Evolutionary conservation across 169 alveolate genomes (phyloP).

Genomic region (Plasmodium gaboni): DNA sequence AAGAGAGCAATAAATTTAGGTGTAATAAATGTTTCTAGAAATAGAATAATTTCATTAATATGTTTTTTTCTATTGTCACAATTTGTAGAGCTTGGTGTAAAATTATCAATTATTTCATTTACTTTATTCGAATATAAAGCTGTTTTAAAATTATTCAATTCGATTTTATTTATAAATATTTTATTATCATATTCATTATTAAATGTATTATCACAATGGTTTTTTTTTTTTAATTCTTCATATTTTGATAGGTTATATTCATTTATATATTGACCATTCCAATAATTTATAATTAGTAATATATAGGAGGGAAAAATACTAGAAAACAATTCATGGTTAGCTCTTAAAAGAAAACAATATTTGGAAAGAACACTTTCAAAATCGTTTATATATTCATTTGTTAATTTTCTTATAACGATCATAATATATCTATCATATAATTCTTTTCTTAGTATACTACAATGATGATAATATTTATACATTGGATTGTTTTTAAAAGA

Average conservation of each 20-base stretch:
- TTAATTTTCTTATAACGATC: slow-evolving; percentile 51
- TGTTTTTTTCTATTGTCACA: slow-evolving; percentile 23
- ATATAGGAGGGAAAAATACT: slow-evolving; percentile 63
- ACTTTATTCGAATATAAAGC: slow-evolving; percentile 36
- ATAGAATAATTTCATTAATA: slow-evolving; percentile 27
- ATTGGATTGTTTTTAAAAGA: slow-evolving; percentile 38
- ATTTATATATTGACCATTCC: slow-evolving; percentile 23
- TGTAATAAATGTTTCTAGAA: slow-evolving; percentile 67
- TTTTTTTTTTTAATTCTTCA: not conserved
- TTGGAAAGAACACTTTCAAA: slow-evolving; percentile 17
- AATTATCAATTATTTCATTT: slow-evolving; percentile 9
- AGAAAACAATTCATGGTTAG: slow-evolving; percentile 54
- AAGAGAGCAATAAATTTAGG: slow-evolving; percentile 75
- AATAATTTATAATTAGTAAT: slow-evolving; percentile 43
- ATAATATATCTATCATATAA: slow-evolving; percentile 69
- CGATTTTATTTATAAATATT: not conserved
- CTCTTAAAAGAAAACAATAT: slow-evolving; percentile 54
- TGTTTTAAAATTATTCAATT: too few species aligned
- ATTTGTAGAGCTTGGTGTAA: too few species aligned
- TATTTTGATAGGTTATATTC: not conserved
- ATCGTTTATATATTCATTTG: slow-evolving; percentile 26
- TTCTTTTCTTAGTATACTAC: slow-evolving; percentile 55
- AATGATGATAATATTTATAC: slow-evolving; percentile 75
- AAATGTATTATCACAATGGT: not conserved
- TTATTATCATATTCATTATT: not conserved